Conservation (phyloP, 2,329 filamentous ascomycete species). For the Myriosclerotinia duriaeana region DNA sequence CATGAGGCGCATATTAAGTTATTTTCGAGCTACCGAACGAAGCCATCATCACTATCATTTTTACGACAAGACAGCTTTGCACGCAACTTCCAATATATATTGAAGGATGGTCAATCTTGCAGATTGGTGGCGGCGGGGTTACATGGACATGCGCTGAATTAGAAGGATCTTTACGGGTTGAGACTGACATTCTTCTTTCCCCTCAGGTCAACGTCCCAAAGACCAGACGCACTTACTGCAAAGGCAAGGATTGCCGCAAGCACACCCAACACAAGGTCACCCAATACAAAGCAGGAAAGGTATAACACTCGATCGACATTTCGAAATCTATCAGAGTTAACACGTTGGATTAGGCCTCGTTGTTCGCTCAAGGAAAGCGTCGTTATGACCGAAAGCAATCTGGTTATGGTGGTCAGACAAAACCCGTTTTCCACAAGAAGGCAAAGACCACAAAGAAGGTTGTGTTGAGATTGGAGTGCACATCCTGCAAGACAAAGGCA, state of each 20-base stretch:
- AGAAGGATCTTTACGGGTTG: background rate
- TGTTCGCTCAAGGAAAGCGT: conserved; percentile 98
- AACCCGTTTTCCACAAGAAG: conserved; percentile 99
- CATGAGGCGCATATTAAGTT: background rate
- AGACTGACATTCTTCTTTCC: conserved; percentile 13
- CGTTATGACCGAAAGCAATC: conserved; percentile 99
- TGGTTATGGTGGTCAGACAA: conserved; percentile 99
- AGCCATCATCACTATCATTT: background rate
- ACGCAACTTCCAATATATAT: background rate
- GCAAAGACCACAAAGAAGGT: conserved; percentile 99
- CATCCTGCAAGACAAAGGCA: conserved; percentile 95
- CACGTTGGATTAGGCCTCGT: conserved; percentile 60
- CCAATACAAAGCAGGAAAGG: conserved; percentile 96
- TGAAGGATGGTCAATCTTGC: background rate
- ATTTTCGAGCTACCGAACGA: background rate
- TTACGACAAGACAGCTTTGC: background rate
- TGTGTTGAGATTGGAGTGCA: conserved; percentile 97
- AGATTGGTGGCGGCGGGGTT: background rate
- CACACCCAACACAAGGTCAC: conserved; percentile 92
- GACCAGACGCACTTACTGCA: conserved; percentile 96
- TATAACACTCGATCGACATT: conserved; percentile 43
- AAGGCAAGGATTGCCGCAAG: conserved; percentile 90
- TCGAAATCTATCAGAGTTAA: conserved; percentile 24
- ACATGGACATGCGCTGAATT: background rate
- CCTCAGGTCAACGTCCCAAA: conserved; percentile 90